phyloP scores from a whole-genome alignment of 805 yeast genomes.

The Candida insectorum region DNA sequence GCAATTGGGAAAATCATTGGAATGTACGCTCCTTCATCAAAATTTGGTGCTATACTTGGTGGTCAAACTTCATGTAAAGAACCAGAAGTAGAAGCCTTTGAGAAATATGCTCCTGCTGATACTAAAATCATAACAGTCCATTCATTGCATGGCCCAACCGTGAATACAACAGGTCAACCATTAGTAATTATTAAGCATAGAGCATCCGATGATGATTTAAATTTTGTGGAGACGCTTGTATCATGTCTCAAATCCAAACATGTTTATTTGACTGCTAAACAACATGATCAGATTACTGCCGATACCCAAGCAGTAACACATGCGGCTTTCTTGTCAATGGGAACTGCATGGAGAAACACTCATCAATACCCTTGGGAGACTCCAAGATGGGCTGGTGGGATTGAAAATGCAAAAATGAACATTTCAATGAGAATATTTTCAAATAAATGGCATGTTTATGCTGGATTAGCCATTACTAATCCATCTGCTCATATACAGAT shows the following conservation, averaged over 20 bases:
- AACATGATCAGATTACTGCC: slow-evolving; percentile 94
- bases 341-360: slow-evolving; percentile 85
- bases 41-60: slow-evolving; percentile 88
- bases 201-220: slow-evolving; percentile 47
- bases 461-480: slow-evolving; percentile 93
- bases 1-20: slow-evolving; percentile 69
- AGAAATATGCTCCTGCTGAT: slow-evolving; percentile 68
- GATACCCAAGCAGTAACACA: slow-evolving; percentile 99
- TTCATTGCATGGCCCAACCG: slow-evolving; percentile 92
- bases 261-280: slow-evolving; percentile 75
- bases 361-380: slow-evolving; percentile 91
- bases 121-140: slow-evolving; percentile 83
- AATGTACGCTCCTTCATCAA: slow-evolving; percentile 81
- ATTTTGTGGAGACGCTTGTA: slow-evolving; percentile 60
- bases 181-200: slow-evolving; percentile 80
- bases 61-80: slow-evolving; percentile 96
- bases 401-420: slow-evolving; percentile 94
- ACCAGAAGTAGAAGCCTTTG: slow-evolving; percentile 87
- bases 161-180: slow-evolving; percentile 88
- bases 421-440: slow-evolving; percentile 87
- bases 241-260: slow-evolving; percentile 73
- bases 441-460: slow-evolving; percentile 97
- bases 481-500: slow-evolving; percentile 93
- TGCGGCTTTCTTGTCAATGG: slow-evolving; percentile 96
- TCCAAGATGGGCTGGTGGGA: slow-evolving; percentile 84